Base-by-base conservation (phyloP, 176 grass and related monocot species). In the Aegilops longissima region DNA sequence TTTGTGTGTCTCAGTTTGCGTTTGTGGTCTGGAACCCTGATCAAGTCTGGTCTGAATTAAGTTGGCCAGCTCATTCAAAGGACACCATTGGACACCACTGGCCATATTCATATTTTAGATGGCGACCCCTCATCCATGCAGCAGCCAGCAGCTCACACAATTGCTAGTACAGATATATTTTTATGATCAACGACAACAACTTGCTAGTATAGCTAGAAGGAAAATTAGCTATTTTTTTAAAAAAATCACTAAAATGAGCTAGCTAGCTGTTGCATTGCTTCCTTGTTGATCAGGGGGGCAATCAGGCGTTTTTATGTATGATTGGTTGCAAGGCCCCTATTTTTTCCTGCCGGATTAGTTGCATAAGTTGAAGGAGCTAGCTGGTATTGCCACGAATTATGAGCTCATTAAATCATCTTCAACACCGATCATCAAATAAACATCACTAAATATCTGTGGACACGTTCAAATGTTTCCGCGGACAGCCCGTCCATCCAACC, bases 111-210 rank as follows among this genome's bases (percentile, higher is more conserved):
- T 35, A 47, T 71, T 88, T 74, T 21, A 78, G 92, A 94, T 91
- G 85, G 91, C 91, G 92, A 94, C 88, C 83, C 76, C 61, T 91
- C 88, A 75, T 90, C 42, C 73, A 76, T 74, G 73, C 78, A 24
- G 77, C 59, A 83, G 61, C 66, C 51, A 54, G 51, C 51, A 54
- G 16, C 51, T 78, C 56, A 65, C 59, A 45, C 23, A 24, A 27
- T 74, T 74, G n/a, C 6, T 17, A 23, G 40, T 75, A 30, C 9
- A 29, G 75, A 21, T 62, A 52, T 52, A 44, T 44, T 45, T 42
- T 44, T 73, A 39, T 23, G 31, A 71, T 39, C 10, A 2, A 72
- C 23, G 20, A 72, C 5, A 23, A 72, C 4, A 72, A 78, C 29
- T 77, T 54, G 34, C 23, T 79, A 47, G n/a, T 42, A 62, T 36